phyloP scores from a whole-genome alignment of 2,329 filamentous ascomycete genomes.

The Neofusicoccum laricinum region DNA sequence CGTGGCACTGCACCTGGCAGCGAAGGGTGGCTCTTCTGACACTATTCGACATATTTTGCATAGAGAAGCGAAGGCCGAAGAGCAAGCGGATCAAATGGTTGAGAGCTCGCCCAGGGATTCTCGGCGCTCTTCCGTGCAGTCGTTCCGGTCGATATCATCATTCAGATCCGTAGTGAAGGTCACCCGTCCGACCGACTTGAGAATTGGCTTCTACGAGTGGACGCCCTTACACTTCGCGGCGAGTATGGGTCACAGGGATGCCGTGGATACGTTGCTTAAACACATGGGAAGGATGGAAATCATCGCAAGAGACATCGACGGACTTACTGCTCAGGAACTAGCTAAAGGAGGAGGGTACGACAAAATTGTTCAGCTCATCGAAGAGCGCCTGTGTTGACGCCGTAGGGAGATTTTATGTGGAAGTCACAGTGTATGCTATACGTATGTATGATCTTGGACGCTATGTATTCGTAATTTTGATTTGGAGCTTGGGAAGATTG shows the following conservation, averaged over 20 bases:
- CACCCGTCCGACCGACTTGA: neutral
- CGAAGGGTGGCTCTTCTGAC: neutral
- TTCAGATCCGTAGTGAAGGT: neutral
- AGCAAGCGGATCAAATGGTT: neutral
- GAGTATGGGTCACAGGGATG: neutral
- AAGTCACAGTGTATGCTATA: too few species aligned
- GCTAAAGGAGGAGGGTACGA: neutral
- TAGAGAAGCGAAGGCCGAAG: neutral
- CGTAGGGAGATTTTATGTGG: neutral
- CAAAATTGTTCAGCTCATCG: neutral
- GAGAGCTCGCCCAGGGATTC: neutral
- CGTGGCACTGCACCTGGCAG: constrained; percentile 3
- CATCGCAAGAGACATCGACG: constrained; percentile 1
- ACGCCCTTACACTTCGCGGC: neutral
- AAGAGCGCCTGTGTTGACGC: neutral
- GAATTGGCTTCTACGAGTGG: neutral
- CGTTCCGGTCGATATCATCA: neutral
- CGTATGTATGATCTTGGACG: too few species aligned
- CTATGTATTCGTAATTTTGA: too few species aligned
- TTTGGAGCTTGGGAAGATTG: too few species aligned
- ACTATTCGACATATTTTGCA: neutral
- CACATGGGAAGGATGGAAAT: neutral
- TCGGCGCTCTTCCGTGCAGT: neutral
- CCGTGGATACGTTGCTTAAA: neutral
- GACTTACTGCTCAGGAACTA: neutral